These are phyloP conservation scores for Tardiomyces blankii DNA, from an alignment of 1,139 yeast genomes.

Conservation along the genomic window DNA sequence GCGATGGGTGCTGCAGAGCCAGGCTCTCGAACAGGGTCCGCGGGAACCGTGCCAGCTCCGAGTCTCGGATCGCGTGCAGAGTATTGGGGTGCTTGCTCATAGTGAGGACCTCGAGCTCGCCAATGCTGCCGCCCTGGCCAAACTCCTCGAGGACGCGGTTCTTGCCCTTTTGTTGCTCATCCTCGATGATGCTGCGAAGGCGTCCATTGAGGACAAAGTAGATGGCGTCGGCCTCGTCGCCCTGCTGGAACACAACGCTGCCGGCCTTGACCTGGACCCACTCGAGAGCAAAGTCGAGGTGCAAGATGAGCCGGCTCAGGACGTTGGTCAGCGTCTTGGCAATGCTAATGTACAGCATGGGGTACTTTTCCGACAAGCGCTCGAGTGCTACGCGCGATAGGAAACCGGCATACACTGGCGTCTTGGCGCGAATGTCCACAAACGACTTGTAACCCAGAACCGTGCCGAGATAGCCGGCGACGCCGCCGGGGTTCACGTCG, in stretches of 20 bases:
- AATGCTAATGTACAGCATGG: constrained; percentile 62
- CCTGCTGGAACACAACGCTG: constrained; percentile 65
- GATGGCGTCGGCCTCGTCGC: constrained; percentile 84
- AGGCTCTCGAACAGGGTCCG: constrained; percentile 77
- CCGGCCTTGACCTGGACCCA: constrained; percentile 93
- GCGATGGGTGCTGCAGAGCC: constrained; percentile 76
- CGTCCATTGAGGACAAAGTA: constrained; percentile 88
- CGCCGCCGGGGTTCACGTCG: constrained; percentile 62
- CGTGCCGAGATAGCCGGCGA: constrained; percentile 81
- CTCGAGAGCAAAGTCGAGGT: constrained; percentile 84
- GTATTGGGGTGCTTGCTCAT: constrained; percentile 66
- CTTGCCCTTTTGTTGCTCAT: constrained; percentile 7
- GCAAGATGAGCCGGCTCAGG: constrained; percentile 54
- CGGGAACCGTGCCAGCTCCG: constrained; percentile 90
- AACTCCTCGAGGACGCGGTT: constrained; percentile 38
- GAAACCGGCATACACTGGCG: constrained; percentile 59
- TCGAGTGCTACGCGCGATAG: constrained; percentile 55
- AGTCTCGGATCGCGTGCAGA: constrained; percentile 80
- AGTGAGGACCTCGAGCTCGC: constrained; percentile 90
- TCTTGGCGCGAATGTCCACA: constrained; percentile 51
- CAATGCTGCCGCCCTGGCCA: constrained; percentile 91
- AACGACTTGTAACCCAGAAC: constrained; percentile 72
- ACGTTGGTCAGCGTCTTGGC: constrained; percentile 63
- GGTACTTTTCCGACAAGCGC: constrained; percentile 60
- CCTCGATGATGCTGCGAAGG: constrained; percentile 48